A percentile compares a stretch with the other conserved stretches of the same genome.
Evolutionary conservation across 208 protist genomes (phyloP).

Genomic region (Vickermania ingenoplastis): DNA sequence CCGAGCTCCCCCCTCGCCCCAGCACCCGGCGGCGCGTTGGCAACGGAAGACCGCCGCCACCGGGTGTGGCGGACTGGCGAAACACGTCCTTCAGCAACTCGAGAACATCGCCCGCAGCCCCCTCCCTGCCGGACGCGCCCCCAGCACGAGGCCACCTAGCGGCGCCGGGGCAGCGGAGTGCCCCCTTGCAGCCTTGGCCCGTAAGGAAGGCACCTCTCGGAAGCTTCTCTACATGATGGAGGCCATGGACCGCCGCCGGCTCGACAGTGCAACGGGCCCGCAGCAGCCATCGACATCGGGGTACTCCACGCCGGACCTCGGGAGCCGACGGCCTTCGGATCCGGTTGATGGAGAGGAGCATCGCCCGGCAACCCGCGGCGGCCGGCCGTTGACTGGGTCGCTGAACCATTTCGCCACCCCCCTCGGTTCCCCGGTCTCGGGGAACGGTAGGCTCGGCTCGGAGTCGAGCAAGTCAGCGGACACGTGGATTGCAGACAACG

Average conservation of each 20-base stretch:
- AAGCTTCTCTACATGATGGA: slow-evolving; percentile 16
- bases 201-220: slow-evolving; percentile 10
- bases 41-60: too few relatives aligned
- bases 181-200: background rate
- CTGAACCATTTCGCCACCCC: background rate
- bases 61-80: too few relatives aligned
- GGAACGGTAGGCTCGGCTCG: background rate
- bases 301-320: background rate
- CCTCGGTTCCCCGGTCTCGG: background rate
- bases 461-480: background rate
- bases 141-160: too few relatives aligned
- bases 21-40: too few relatives aligned
- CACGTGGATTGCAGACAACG: background rate
- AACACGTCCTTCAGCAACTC: too few relatives aligned
- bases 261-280: slow-evolving; percentile 6
- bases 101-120: too few relatives aligned
- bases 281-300: background rate
- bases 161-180: too few relatives aligned
- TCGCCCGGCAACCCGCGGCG: background rate
- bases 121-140: too few relatives aligned
- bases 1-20: too few relatives aligned
- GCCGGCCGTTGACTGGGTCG: background rate
- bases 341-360: background rate
- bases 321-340: background rate
- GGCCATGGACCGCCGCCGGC: slow-evolving; percentile 15